Base-by-base conservation (phyloP, 1,284 basidiomycete genomes). In the Sporisorium reilianum region DNA sequence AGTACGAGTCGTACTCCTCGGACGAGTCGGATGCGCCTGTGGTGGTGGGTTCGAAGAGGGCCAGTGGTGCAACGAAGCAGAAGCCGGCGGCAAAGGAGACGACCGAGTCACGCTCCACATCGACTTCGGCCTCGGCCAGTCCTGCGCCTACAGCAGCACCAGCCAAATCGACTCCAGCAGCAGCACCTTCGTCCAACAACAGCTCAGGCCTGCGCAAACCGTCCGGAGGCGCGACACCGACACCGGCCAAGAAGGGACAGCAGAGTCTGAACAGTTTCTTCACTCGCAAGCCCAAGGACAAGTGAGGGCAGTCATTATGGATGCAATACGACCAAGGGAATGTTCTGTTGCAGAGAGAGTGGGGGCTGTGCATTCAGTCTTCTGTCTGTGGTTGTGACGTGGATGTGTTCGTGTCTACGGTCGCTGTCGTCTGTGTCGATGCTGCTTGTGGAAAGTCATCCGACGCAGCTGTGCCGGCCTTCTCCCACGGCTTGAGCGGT, bases 401-500 rank as follows among this genome's bases (percentile, higher is more conserved):
- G 26, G 38, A 14, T 18, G 44, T 18, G 3, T 52, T 44, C 14
- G 55, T 40, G 4, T 10, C 18, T 41, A 8, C 38, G 18, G 38
- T 41, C n/a, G 57, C 12, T 26, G 64, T 41, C 11, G 48, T 51
- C 10, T 49, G 44, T 46, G 54, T 18, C 20, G 8, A 32, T 22
- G 8, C 5, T n/a, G 57, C n/a, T 22, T 51, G 52, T 23, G 60
- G n/a, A 1, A 34, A 25, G 14, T 56, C 61, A 23, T 53, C 54
- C 0, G 48, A 3, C 7, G 61, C 23, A 30, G 46, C 22, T 8
- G 42, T 54, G 32, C 45, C 53, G 22, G 62, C 60, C 49, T 54
- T 70, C 40, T 83, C 80, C 81, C 81, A 83, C 14, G 81, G 81
- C 64, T 83, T 82, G 18, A 58, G 48, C 2, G 79, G 79, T 18